phyloP scores from a whole-genome alignment of 139 green algal species.

The Ostreobium quekettii region DNA sequence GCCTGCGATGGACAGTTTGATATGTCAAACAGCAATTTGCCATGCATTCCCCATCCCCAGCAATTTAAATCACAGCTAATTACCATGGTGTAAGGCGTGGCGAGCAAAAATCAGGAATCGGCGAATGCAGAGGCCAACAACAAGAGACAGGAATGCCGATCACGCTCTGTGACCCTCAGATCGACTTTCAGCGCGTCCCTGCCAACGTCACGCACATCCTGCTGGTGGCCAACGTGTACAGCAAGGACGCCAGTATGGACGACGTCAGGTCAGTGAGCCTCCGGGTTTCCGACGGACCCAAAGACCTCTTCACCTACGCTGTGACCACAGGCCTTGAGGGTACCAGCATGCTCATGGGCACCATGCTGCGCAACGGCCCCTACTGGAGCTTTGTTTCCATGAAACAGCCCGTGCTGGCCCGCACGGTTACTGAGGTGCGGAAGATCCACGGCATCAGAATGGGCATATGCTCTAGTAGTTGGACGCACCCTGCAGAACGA shows the following conservation, averaged over 20 bases:
- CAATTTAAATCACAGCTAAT: too few relatives aligned
- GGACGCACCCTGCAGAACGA: too few relatives aligned
- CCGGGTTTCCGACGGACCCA: neutral
- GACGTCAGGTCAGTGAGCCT: neutral
- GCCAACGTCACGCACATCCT: neutral
- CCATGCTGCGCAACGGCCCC: neutral
- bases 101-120: too few relatives aligned
- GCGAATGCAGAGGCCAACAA: too few relatives aligned
- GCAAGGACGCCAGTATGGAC: constrained; percentile 1
- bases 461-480: too few relatives aligned
- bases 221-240: neutral
- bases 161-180: too few relatives aligned
- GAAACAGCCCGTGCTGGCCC: neutral
- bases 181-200: neutral
- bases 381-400: neutral
- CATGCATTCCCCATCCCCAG: too few relatives aligned
- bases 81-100: too few relatives aligned
- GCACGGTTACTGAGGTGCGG: constrained; percentile 8
- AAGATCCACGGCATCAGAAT: too few relatives aligned
- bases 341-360: constrained; percentile 1
- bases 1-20: too few relatives aligned
- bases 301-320: constrained; percentile 2
- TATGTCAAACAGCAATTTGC: too few relatives aligned
- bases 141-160: too few relatives aligned
- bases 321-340: neutral